Evolutionary conservation across 371 early-diverging fungal genomes (phyloP), one percentile per base, ranked within the genome.

Genomic region (Cladochytrium tenue): DNA sequence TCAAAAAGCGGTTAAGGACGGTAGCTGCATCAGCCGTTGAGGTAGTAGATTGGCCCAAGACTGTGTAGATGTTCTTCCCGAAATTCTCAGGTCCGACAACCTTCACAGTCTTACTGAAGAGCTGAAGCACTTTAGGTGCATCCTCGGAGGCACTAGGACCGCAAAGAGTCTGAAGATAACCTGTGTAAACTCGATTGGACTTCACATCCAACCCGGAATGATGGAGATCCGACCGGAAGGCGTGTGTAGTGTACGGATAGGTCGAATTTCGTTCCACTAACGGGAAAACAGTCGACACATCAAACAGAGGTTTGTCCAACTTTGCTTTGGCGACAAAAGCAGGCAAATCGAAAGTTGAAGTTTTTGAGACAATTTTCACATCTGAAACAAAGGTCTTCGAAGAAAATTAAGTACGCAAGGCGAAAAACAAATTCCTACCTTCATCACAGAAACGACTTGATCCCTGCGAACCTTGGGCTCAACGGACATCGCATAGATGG

Each of bases 311-410:
- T 13, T 32, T 26, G 31, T 7, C 7, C 57, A 57, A 25, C 32
- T 57, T 57, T 13, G 57, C 57, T 25, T 57, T 57, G 25, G 57
- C 57, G 32, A 57, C 57, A 27, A 57, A 57, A 5, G 57, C 57
- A 23, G 57, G 57, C 26, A 57, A 32, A 27, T 57, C 57, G 25
- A 57, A 57, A 7, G 31, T 3, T 13, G 57, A 57, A 13, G 26
- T 57, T 13, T 27, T 10, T 4, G 26, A 26, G 30, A 57, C 57
- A 13, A 30, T 32, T 15, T 57, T 43, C 13, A 20, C 20, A 13
- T 43, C 13, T 20, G 43, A 13, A 13, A 43, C 43, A 20, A 43
- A 43, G 20, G 43, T 43, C 43, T 43, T 43, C 43, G 20, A 43
- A 43, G 7, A 13, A 13, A 20, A 13, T 43, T 20, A 43, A 43